A percentile compares a stretch with the other conserved stretches of the same genome.
phyloP scores from a whole-genome alignment of 148 eudicot genomes.

The Chenopodium berlandieri region DNA sequence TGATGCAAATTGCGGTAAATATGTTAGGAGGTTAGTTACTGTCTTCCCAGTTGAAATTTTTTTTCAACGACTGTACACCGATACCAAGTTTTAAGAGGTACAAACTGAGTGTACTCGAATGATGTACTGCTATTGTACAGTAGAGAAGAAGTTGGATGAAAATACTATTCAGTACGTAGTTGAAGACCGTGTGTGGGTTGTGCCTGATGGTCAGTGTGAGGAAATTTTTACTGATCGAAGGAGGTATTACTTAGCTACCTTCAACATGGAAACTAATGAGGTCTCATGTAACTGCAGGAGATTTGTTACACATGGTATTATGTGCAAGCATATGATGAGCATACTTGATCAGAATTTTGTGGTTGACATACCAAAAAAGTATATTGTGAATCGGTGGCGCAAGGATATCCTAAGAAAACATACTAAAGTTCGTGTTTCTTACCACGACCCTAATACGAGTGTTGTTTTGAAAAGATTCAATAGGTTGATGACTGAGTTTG shows the following conservation, averaged over 20 bases:
- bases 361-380: neutral
- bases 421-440: neutral
- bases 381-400: neutral
- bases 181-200: constrained; percentile 1
- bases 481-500: neutral
- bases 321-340: neutral
- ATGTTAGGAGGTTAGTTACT: too few relatives aligned
- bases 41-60: too few relatives aligned
- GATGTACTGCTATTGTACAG: neutral
- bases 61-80: too few relatives aligned
- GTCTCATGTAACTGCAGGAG: neutral
- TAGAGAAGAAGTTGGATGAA: neutral
- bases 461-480: neutral
- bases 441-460: constrained; percentile 8
- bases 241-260: neutral
- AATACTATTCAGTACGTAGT: neutral
- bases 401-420: constrained; percentile 1
- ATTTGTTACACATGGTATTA: neutral
- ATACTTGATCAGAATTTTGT: neutral
- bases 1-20: too few relatives aligned
- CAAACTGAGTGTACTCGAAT: neutral
- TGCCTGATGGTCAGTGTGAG: neutral
- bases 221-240: neutral
- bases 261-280: neutral
- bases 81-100: neutral